These are phyloP conservation scores for Candida buenavistaensis DNA, from an alignment of 1,139 yeast species.

Conservation along the genomic window DNA sequence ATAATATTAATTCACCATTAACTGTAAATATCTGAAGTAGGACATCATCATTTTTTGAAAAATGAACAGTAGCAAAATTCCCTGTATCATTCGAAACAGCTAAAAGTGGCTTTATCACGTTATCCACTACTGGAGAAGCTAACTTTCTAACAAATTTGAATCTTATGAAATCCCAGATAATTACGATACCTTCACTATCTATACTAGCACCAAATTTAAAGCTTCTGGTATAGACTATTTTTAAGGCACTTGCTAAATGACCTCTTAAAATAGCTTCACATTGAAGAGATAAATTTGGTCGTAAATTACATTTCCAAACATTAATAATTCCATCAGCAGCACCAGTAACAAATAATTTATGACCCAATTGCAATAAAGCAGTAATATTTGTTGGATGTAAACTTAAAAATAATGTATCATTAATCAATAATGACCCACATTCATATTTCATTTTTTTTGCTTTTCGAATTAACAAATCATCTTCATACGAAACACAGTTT, in stretches of 20 bases:
- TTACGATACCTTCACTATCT: slow-evolving; percentile 51
- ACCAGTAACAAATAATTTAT: slow-evolving; percentile 49
- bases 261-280: slow-evolving; percentile 53
- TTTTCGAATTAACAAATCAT: slow-evolving; percentile 40
- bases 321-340: slow-evolving; percentile 56
- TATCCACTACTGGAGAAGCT: slow-evolving; percentile 15
- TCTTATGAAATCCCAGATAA: slow-evolving; percentile 60
- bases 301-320: slow-evolving; percentile 48
- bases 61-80: slow-evolving; percentile 40
- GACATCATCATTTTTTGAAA: slow-evolving; percentile 15
- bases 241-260: slow-evolving; percentile 45
- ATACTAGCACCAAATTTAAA: slow-evolving; percentile 53
- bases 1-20: slow-evolving; percentile 50
- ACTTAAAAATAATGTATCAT: slow-evolving; percentile 41
- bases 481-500: slow-evolving; percentile 36
- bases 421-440: slow-evolving; percentile 41
- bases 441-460: slow-evolving; percentile 21
- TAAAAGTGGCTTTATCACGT: slow-evolving; percentile 21
- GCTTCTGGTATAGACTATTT: slow-evolving; percentile 47
- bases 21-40: slow-evolving; percentile 44
- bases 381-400: slow-evolving; percentile 41
- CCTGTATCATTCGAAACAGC: slow-evolving; percentile 60
- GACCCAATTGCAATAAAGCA: slow-evolving; percentile 34
- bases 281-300: slow-evolving; percentile 33
- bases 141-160: slow-evolving; percentile 50